Evolutionary conservation across 2,329 filamentous ascomycete species (phyloP), one percentile per base, ranked within the genome.

Genomic region (Trematosphaeria pertusa): DNA sequence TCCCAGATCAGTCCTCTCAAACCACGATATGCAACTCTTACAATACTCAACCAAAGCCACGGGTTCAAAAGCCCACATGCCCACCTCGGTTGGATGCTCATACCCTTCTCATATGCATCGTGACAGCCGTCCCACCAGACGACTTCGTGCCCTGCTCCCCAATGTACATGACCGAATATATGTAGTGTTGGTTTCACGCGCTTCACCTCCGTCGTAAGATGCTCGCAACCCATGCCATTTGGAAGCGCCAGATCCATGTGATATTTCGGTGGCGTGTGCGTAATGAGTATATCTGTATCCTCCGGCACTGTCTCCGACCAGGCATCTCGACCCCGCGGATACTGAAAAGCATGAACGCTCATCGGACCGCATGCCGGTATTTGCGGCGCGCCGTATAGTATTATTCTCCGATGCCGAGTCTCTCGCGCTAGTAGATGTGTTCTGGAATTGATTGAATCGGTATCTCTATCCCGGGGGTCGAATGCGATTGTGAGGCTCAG

Each of bases 141-240:
- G 0, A 84, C 71, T 61, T 91, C 85, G 33, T 76, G 77, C 12
- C 91, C 91, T 35, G 87, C 82, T 7, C 84, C 88, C 63, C 81
- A 87, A 73, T 96, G 91, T 18, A 92, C 81, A 71, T 96, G 91
- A 1, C 91, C 91, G 67, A 94, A 96, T 37, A 96, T 81, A 70
- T 96, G 90, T 11, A 96, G 75, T 10, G 77, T 77, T 0, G 91
- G 91, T 52, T 83, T 85, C 9, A 91, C 84, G 26, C 87, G 82
- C 85, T 87, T 89, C 14, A 88, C 71, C 62, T 95, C 91, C 11
- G 78, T 73, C 5, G 93, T 78, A 5, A 96, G 79, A 45, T 82
- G 80, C 5, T 85, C 82, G 56, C 88, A 92, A 44, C 89, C 91
- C 34, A 91, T 74, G 2, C 80, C 84, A 69, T 76, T 65, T 72